These are phyloP conservation scores for Macrotyloma uniflorum DNA, from an alignment of 306 rosid species.

Conservation along the genomic window DNA sequence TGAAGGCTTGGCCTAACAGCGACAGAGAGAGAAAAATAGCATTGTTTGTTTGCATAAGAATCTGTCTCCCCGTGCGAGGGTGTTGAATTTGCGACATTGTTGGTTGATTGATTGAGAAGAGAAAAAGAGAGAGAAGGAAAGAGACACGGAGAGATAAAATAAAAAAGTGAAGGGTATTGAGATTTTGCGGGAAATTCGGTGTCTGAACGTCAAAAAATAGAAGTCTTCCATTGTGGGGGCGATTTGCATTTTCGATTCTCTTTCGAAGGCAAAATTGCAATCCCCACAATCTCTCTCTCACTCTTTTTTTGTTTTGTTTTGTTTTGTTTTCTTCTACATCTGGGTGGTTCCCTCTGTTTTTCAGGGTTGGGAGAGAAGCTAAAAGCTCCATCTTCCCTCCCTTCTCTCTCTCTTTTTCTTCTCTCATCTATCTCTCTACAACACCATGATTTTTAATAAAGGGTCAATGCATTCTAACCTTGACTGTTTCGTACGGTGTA, in stretches of 20 bases:
- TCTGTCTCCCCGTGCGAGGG: conserved; percentile 33
- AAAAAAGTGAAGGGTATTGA: conserved; percentile 16
- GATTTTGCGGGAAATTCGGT: conserved; percentile 52
- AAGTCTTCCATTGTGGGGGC: conserved; percentile 41
- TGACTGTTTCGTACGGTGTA: conserved; percentile 74
- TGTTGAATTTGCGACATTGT: conserved; percentile 53
- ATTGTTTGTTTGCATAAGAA: conserved; percentile 28
- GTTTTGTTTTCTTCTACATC: conserved; percentile 16
- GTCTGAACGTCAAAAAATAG: conserved; percentile 58
- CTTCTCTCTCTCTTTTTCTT: background rate
- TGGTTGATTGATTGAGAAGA: conserved; percentile 5
- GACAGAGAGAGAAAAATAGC: background rate
- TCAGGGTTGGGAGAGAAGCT: conserved; percentile 74
- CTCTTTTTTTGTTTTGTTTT: background rate
- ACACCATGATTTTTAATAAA: conserved; percentile 71
- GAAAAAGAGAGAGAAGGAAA: background rate
- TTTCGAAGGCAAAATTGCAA: conserved; percentile 40
- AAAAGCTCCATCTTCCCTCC: conserved; percentile 42
- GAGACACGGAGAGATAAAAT: background rate
- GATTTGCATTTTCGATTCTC: conserved; percentile 44
- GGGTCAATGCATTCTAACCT: conserved; percentile 82
- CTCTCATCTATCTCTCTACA: conserved; percentile 3
- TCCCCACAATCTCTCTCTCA: conserved; percentile 50
- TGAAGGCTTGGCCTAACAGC: conserved; percentile 49
- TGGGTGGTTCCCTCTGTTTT: conserved; percentile 38